Evolutionary conservation across 2,329 filamentous ascomycete species (phyloP).

Genomic region (Exophiala sideris): DNA sequence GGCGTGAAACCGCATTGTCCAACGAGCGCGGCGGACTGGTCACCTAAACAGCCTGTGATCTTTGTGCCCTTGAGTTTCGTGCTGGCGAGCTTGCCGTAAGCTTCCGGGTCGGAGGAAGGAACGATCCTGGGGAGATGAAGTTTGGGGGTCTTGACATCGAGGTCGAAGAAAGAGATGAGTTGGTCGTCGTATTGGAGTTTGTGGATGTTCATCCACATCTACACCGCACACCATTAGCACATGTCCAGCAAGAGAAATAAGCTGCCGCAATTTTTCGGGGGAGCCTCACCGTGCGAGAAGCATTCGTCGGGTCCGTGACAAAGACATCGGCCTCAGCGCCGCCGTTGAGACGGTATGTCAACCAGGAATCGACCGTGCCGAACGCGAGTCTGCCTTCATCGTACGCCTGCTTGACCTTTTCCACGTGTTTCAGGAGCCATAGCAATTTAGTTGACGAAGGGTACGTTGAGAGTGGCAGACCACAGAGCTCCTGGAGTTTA

Average conservation of each 20-base stretch:
- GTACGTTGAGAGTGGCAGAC: constrained; percentile 74
- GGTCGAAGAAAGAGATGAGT: constrained; percentile 68
- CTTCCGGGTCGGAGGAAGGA: constrained; percentile 65
- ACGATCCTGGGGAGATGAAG: constrained; percentile 70
- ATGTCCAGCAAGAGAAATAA: too few species aligned
- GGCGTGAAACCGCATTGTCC: constrained; percentile 72
- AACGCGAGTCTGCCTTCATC: constrained; percentile 67
- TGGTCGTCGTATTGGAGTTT: constrained; percentile 69
- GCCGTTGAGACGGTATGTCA: constrained; percentile 70
- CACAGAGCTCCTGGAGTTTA: constrained; percentile 61
- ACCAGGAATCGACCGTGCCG: constrained; percentile 76
- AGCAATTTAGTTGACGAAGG: constrained; percentile 72
- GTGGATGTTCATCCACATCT: constrained; percentile 77
- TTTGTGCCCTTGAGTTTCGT: constrained; percentile 62
- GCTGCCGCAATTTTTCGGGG: too few species aligned
- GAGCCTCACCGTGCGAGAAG: constrained; percentile 57
- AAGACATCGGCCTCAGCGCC: constrained; percentile 56
- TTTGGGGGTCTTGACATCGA: constrained; percentile 57
- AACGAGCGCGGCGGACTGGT: constrained; percentile 76
- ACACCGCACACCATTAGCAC: too few species aligned
- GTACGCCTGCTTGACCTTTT: constrained; percentile 64
- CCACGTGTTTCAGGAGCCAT: constrained; percentile 68
- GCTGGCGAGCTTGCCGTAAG: constrained; percentile 60
- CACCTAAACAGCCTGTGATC: constrained; percentile 73
- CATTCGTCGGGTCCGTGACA: constrained; percentile 75